Conservation (phyloP, 805 yeast species). For the Candida palmyrensis region DNA sequence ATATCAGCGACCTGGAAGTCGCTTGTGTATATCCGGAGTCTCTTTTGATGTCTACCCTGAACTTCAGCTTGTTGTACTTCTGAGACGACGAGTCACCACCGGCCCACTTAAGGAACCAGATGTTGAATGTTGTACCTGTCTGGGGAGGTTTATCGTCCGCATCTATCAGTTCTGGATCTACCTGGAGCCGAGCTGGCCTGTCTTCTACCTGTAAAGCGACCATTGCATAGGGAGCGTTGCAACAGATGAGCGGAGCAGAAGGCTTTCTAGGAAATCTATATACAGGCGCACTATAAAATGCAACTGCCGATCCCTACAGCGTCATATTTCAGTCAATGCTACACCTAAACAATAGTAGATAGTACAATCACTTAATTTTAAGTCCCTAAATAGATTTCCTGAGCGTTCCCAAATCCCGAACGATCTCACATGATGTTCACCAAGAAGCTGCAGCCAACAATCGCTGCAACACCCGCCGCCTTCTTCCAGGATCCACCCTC, state of each 20-base stretch:
- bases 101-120: conserved; percentile 90
- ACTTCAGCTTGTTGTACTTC: conserved; percentile 47
- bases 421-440: too few species aligned
- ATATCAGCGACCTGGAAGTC: conserved; percentile 51
- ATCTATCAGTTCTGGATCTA: conserved; percentile 53
- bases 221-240: too few species aligned
- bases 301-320: too few species aligned
- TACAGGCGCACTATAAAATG: too few species aligned
- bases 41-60: conserved; percentile 49
- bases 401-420: too few species aligned
- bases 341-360: too few species aligned
- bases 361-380: background rate
- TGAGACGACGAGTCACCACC: conserved; percentile 57
- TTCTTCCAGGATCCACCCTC: conserved; percentile 31
- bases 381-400: too few species aligned
- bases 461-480: conserved; percentile 29
- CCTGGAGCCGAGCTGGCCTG: conserved; percentile 66
- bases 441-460: conserved; percentile 21
- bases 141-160: conserved; percentile 69
- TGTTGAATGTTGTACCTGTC: conserved; percentile 73
- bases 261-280: too few species aligned
- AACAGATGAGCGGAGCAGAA: too few species aligned
- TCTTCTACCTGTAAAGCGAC: background rate
- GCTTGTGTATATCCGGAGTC: conserved; percentile 81
- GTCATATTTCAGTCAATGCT: too few species aligned